These are phyloP conservation scores for Diaporthe capsici DNA, from an alignment of 2,329 filamentous ascomycete species.

Conservation along the genomic window DNA sequence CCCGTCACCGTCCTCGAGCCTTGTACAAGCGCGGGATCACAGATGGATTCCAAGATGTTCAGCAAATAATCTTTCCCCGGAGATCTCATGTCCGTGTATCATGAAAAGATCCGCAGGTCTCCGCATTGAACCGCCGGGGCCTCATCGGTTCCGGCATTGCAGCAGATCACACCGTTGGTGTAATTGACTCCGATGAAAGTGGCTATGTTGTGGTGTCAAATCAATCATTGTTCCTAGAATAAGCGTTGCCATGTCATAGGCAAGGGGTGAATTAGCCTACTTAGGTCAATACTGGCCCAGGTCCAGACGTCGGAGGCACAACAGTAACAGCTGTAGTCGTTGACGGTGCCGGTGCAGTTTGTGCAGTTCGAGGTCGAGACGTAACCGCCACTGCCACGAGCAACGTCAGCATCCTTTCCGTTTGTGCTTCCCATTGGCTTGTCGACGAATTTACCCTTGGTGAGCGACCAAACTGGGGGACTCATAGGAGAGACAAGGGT, in stretches of 20 bases:
- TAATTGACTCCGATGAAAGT: conserved; percentile 37
- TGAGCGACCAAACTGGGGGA: conserved; percentile 22
- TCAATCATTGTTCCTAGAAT: neutral
- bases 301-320: neutral
- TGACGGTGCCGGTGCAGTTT: conserved; percentile 10
- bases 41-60: neutral
- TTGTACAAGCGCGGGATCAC: neutral
- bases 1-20: neutral
- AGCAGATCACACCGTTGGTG: conserved; percentile 36
- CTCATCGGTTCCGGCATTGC: conserved; percentile 33
- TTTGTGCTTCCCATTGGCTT: neutral
- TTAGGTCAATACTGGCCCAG: conserved; percentile 23
- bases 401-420: neutral
- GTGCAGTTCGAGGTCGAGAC: conserved; percentile 19
- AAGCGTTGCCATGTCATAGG: neutral
- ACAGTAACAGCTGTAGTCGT: conserved; percentile 35
- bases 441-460: conserved; percentile 28
- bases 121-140: conserved; percentile 33
- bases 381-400: conserved; percentile 32
- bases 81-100: neutral
- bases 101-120: neutral
- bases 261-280: neutral
- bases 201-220: neutral
- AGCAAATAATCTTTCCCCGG: neutral
- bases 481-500: conserved; percentile 34